Conservation (phyloP, 2,329 filamentous ascomycete species). For the Colletotrichum sp. region DNA sequence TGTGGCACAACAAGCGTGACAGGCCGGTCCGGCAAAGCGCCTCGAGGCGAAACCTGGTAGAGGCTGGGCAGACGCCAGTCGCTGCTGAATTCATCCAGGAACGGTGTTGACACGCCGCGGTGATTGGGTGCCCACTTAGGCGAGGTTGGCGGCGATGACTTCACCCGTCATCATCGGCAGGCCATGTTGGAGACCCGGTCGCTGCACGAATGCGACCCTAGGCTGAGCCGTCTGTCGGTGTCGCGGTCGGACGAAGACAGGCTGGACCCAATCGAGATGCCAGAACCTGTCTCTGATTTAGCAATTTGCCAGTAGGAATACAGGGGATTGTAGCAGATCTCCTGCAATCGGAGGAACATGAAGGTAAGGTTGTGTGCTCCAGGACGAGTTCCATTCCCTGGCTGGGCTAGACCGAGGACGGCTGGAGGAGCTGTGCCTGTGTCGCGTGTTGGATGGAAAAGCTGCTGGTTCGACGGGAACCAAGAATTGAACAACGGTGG, state of each 20-base stretch:
- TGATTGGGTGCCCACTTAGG: constrained; percentile 11
- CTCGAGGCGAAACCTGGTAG: constrained; percentile 13
- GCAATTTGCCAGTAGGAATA: neutral
- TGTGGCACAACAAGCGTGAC: neutral
- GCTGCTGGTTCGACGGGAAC: neutral
- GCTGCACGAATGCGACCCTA: neutral
- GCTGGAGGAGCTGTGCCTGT: neutral
- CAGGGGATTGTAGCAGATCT: neutral
- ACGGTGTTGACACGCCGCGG: neutral
- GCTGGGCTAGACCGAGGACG: neutral
- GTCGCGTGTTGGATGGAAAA: neutral
- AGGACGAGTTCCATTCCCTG: neutral
- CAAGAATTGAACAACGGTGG: neutral
- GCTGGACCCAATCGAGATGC: constrained; percentile 1
- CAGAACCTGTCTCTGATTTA: neutral
- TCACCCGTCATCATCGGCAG: constrained; percentile 21
- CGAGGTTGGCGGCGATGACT: constrained; percentile 15
- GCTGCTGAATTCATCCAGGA: constrained; percentile 16
- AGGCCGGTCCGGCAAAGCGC: neutral
- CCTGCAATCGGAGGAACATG: neutral
- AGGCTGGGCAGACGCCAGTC: constrained; percentile 2
- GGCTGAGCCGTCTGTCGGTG: neutral
- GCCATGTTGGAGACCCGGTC: neutral
- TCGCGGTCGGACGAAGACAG: neutral
- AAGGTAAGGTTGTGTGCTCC: neutral